A percentile compares a stretch with the other conserved stretches of the same genome.
Conservation (phyloP, 179 eudicot species). For the Amaranthus tricolor region DNA sequence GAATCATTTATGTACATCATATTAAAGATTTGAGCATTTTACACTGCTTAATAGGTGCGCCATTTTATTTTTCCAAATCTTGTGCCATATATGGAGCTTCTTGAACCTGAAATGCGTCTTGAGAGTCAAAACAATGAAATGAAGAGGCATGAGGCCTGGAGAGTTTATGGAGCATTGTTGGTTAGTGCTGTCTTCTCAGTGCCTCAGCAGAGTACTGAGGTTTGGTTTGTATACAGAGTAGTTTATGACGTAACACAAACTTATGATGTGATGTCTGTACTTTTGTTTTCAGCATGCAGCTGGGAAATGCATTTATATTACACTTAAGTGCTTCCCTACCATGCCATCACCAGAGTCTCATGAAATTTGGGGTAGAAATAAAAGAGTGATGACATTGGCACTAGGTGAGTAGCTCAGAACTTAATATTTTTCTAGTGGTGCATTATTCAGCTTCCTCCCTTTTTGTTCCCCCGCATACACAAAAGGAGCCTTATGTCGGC, state of each 20-base stretch:
- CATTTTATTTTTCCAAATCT: slow-evolving; percentile 75
- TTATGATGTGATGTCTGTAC: background rate
- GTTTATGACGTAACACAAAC: background rate
- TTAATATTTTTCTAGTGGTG: background rate
- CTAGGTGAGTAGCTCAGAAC: slow-evolving; percentile 43
- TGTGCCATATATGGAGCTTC: slow-evolving; percentile 69
- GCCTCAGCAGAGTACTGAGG: background rate
- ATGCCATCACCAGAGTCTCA: slow-evolving; percentile 48
- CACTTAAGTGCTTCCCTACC: slow-evolving; percentile 64
- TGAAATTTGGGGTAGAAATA: slow-evolving; percentile 45
- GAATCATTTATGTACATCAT: background rate
- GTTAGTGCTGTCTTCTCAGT: slow-evolving; percentile 37
- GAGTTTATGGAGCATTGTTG: slow-evolving; percentile 84
- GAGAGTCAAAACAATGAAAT: slow-evolving; percentile 81
- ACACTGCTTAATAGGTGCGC: slow-evolving; percentile 46
- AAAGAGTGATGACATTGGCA: slow-evolving; percentile 38
- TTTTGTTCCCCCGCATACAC: background rate
- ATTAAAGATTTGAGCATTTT: background rate
- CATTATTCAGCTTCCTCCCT: background rate
- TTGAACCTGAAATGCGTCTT: slow-evolving; percentile 81
- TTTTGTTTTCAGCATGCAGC: slow-evolving; percentile 61
- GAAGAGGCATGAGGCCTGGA: slow-evolving; percentile 89
- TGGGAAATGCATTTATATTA: slow-evolving; percentile 66
- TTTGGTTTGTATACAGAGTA: background rate
- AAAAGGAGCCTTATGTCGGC: background rate